Evolutionary conservation across 1,284 basidiomycete genomes (phyloP), one percentile per base, ranked within the genome.

Genomic region (Moesziomyces parantarcticus): DNA sequence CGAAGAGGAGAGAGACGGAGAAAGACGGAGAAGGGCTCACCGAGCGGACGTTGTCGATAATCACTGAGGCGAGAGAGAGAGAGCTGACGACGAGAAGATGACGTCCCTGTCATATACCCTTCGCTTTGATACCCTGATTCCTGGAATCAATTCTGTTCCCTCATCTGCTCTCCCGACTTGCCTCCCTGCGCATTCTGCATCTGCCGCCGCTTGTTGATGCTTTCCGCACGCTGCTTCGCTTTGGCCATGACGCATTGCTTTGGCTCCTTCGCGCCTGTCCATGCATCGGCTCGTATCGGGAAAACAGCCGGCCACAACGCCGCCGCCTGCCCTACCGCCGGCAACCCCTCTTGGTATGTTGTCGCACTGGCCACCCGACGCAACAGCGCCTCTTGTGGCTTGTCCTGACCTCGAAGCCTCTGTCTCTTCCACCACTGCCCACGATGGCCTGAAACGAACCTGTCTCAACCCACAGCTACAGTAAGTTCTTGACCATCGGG

Each of bases 251-350:
- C 7, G 3, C 29, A 18, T 18, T 47, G 43, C 36, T 23, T 36
- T 46, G 20, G 25, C 36, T 11, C 49, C 25, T 23, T 40, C 32
- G 36, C 55, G 20, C 42, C 50, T 36, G 29, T 18, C 21, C 32
- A 34, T 32, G 45, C 42, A 29, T 29, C 32, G 50, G 45, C 44
- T 18, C 52, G 6, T 6, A 39, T 6, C 22, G 3, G 32, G 4
- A 36, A 42, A 34, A 60, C 72, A 81, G 79, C 75, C 58, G 80
- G 80, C 66, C 80, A 81, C 65, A 72, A 76, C 55, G 79, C 77
- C 63, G 75, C 80, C 25, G 74, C 70, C 53, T 81, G 80, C 74
- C 79, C 79, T 41, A 72, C 75, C 42, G 73, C 78, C 46, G 80
- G 78, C 60, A 76, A 61, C 66, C 78, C 76, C 14, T 79, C 80